Evolutionary conservation across 371 early-diverging fungal genomes (phyloP).

Genomic region (Chytridium lagenaria): DNA sequence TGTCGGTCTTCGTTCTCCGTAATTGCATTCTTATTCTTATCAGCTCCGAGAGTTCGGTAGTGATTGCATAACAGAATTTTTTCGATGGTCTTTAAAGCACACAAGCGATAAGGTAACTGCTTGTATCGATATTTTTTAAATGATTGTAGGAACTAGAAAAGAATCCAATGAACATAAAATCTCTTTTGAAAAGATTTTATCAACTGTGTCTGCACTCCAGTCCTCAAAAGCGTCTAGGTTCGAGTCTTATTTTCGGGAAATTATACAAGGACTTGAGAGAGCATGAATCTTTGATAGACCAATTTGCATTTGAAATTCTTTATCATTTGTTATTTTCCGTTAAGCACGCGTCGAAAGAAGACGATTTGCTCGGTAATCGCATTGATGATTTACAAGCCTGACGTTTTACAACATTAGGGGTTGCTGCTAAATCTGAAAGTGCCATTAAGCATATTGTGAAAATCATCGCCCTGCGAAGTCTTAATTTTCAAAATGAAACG

Average conservation of each 20-base stretch:
- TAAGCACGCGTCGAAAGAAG: not conserved
- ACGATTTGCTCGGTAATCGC: not conserved
- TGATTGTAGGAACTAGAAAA: constrained; percentile 38
- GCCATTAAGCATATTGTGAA: constrained; percentile 68
- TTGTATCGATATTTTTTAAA: not conserved
- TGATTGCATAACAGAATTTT: constrained; percentile 75
- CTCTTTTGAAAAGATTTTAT: constrained; percentile 71
- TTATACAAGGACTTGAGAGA: constrained; percentile 74
- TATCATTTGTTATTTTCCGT: constrained; percentile 56
- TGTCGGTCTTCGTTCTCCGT: not conserved
- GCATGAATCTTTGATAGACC: constrained; percentile 64
- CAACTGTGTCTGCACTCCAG: constrained; percentile 67
- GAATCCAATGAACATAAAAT: constrained; percentile 66
- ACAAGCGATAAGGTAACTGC: constrained; percentile 49
- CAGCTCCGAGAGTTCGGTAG: constrained; percentile 77
- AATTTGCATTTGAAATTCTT: constrained; percentile 71
- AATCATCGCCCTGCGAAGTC: constrained; percentile 57
- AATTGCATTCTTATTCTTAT: not conserved
- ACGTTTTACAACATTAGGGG: too few relatives aligned
- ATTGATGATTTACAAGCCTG: not conserved
- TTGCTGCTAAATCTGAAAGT: constrained; percentile 63
- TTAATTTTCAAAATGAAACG: constrained; percentile 57
- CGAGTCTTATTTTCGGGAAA: constrained; percentile 71
- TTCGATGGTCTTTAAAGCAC: constrained; percentile 79
- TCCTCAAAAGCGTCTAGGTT: constrained; percentile 71